Evolutionary conservation across 441 rosid species (phyloP).

Genomic region (Populus hybrid): DNA sequence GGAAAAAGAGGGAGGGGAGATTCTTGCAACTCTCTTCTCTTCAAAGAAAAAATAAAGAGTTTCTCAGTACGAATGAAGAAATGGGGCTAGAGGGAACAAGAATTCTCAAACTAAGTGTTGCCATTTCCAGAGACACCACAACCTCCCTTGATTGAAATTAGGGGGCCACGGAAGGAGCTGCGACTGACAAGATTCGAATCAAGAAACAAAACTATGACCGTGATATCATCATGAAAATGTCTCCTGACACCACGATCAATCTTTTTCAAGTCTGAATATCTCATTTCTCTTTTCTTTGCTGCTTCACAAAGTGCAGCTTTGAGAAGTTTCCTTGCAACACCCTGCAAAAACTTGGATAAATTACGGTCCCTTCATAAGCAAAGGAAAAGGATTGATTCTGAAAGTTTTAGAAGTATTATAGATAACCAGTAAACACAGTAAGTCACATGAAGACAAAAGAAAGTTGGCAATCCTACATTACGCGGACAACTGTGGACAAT

Average conservation of each 20-base stretch:
- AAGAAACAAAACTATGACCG: slow-evolving; percentile 71
- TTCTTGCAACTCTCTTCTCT: slow-evolving; percentile 3
- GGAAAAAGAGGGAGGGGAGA: background rate
- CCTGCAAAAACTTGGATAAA: slow-evolving; percentile 39
- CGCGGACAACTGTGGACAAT: slow-evolving; percentile 70
- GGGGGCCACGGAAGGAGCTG: slow-evolving; percentile 38
- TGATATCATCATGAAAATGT: slow-evolving; percentile 92
- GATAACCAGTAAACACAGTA: background rate
- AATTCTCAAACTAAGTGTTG: slow-evolving; percentile 30
- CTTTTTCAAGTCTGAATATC: slow-evolving; percentile 85
- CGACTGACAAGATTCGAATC: slow-evolving; percentile 50
- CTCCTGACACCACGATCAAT: slow-evolving; percentile 90
- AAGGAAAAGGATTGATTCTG: background rate
- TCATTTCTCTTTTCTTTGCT: slow-evolving; percentile 90
- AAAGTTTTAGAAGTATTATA: background rate
- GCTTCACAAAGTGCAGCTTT: slow-evolving; percentile 75
- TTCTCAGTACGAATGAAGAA: slow-evolving; percentile 33
- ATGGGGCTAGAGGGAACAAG: slow-evolving; percentile 14
- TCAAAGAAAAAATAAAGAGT: background rate
- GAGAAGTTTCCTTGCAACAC: slow-evolving; percentile 67
- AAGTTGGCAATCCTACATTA: slow-evolving; percentile 48
- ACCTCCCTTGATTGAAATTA: slow-evolving; percentile 61
- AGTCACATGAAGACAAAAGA: background rate
- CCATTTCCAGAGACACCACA: slow-evolving; percentile 32
- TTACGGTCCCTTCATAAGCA: slow-evolving; percentile 1